Evolutionary conservation across 805 yeast species (phyloP).

Genomic region (Pichia paraexigua): DNA sequence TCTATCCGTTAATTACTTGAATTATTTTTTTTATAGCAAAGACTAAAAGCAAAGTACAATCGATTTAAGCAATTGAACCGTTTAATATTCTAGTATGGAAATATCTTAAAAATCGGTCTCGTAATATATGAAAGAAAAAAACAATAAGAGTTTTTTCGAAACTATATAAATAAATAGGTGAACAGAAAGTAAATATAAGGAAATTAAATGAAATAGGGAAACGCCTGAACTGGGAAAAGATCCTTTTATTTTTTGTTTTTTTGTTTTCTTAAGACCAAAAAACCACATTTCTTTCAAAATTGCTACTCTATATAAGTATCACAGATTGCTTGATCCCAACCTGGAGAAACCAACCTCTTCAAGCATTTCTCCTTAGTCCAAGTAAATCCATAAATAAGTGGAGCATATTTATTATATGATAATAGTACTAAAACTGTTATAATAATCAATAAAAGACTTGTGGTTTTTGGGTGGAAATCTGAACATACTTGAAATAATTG

Average conservation of each 20-base stretch:
- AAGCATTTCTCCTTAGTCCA: slow-evolving; percentile 41
- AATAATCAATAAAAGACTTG: slow-evolving; percentile 20
- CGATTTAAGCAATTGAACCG: not conserved
- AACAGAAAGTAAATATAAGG: not conserved
- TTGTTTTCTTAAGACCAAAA: too few species aligned
- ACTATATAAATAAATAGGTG: not conserved
- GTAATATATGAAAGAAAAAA: not conserved
- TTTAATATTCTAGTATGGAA: not conserved
- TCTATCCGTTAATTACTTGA: not conserved
- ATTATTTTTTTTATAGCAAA: not conserved
- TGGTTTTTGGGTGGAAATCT: slow-evolving; percentile 23
- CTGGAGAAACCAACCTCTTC: slow-evolving; percentile 9
- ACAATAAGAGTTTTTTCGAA: not conserved
- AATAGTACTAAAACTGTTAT: slow-evolving; percentile 17
- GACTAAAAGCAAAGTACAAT: not conserved
- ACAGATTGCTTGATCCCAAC: slow-evolving; percentile 13
- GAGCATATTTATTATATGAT: slow-evolving; percentile 28
- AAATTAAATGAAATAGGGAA: not conserved
- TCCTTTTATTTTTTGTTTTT: too few species aligned
- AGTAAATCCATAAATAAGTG: slow-evolving; percentile 38
- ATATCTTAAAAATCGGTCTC: not conserved
- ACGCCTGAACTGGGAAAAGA: not conserved
- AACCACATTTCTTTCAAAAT: not conserved
- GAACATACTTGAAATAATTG: slow-evolving; percentile 38
- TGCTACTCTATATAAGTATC: not conserved